Conservation (phyloP, 768 basidiomycete species). For the Agrocybe pediades region DNA sequence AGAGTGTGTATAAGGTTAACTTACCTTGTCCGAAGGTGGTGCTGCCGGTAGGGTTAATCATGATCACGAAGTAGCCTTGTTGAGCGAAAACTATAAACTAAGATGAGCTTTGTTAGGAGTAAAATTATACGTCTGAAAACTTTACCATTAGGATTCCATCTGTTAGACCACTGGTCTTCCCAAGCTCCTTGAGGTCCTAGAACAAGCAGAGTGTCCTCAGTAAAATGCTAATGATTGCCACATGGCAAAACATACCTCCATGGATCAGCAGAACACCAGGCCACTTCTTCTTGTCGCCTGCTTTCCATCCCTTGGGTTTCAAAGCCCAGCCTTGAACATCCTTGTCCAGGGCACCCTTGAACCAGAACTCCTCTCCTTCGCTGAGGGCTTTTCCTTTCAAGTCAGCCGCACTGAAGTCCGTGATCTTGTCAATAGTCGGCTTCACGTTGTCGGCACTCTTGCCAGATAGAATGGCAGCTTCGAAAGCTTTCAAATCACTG, state of each 20-base stretch:
- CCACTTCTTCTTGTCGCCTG: slow-evolving; percentile 70
- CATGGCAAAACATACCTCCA: slow-evolving; percentile 46
- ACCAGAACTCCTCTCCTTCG: slow-evolving; percentile 83
- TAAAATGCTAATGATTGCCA: neutral
- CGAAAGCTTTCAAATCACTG: slow-evolving; percentile 31
- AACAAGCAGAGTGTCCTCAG: neutral
- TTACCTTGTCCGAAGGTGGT: slow-evolving; percentile 90
- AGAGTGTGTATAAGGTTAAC: neutral
- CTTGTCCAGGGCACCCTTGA: slow-evolving; percentile 76
- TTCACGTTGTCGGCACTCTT: slow-evolving; percentile 28
- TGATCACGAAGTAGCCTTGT: slow-evolving; percentile 86
- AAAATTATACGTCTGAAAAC: neutral
- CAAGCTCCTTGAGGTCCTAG: slow-evolving; percentile 79
- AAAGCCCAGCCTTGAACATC: slow-evolving; percentile 84
- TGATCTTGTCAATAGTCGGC: slow-evolving; percentile 55
- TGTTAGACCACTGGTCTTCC: slow-evolving; percentile 88
- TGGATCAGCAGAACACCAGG: slow-evolving; percentile 83
- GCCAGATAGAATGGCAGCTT: slow-evolving; percentile 38
- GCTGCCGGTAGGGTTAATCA: slow-evolving; percentile 93
- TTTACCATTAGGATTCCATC: slow-evolving; percentile 89
- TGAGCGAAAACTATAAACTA: slow-evolving; percentile 65
- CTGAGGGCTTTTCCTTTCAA: slow-evolving; percentile 61
- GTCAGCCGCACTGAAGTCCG: slow-evolving; percentile 59
- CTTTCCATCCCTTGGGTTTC: slow-evolving; percentile 77
- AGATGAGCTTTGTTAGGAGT: neutral